Conservation (phyloP, 1,284 basidiomycete genomes). For the Papiliotrema nemorosa region DNA sequence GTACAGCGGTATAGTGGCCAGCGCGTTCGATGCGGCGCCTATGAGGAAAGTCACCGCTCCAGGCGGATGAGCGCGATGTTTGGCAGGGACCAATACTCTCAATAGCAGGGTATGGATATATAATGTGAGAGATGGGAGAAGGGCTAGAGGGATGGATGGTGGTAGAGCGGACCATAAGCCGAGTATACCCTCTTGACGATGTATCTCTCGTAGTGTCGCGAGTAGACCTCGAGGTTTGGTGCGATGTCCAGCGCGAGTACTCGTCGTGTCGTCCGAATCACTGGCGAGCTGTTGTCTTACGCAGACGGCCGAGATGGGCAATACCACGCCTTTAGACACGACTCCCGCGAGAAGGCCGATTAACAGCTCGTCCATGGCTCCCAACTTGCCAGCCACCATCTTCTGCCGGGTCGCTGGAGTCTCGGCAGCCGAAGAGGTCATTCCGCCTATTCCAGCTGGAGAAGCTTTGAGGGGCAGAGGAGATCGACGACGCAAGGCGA, state of each 20-base stretch:
- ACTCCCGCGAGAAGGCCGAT: slow-evolving; percentile 52
- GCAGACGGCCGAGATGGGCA: slow-evolving; percentile 53
- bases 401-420: background rate
- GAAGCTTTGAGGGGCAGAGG: slow-evolving; percentile 2
- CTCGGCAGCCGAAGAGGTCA: slow-evolving; percentile 3
- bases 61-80: slow-evolving; percentile 37
- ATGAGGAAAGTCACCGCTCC: slow-evolving; percentile 48
- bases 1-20: slow-evolving; percentile 45
- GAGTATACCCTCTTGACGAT: slow-evolving; percentile 22
- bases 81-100: slow-evolving; percentile 36
- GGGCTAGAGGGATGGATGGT: slow-evolving; percentile 27
- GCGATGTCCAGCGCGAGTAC: no score
- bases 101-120: slow-evolving; percentile 45
- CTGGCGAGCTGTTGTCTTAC: slow-evolving; percentile 50
- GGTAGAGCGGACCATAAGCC: slow-evolving; percentile 35
- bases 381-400: slow-evolving; percentile 16
- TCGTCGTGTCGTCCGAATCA: slow-evolving; percentile 31
- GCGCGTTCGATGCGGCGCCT: slow-evolving; percentile 49
- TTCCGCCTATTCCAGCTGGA: slow-evolving; percentile 24
- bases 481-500: background rate
- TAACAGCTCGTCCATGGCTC: slow-evolving; percentile 47
- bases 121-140: slow-evolving; percentile 43
- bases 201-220: slow-evolving; percentile 7
- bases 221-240: no score
- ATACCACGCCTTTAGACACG: slow-evolving; percentile 47